These are phyloP conservation scores for Marchantia paleacea DNA, from an alignment of 225 moss, liverwort and hornwort genomes.

Conservation along the genomic window DNA sequence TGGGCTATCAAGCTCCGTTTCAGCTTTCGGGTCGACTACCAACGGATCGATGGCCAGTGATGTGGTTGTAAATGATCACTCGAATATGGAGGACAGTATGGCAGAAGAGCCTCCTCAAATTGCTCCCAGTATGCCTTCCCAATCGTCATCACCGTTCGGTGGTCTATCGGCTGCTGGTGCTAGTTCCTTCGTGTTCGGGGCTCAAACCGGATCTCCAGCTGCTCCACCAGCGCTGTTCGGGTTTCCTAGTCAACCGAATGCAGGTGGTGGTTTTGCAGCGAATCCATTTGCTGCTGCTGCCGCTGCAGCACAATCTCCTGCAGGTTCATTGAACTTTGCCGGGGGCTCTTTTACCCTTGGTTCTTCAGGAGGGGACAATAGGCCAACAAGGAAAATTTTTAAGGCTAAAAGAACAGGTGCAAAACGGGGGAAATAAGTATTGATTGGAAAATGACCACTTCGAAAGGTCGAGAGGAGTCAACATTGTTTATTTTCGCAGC, in stretches of 20 bases:
- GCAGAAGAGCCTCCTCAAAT: constrained; percentile 47
- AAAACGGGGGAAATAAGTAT: constrained; percentile 42
- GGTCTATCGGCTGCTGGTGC: constrained; percentile 30
- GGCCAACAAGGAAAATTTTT: constrained; percentile 33
- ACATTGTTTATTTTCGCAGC: constrained; percentile 18
- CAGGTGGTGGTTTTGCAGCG: constrained; percentile 27
- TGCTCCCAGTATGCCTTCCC: constrained; percentile 20
- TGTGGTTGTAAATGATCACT: constrained; percentile 39
- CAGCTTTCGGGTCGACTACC: constrained; percentile 36
- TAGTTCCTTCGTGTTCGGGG: constrained; percentile 44
- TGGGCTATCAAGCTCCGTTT: constrained; percentile 26
- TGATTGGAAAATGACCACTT: constrained; percentile 18
- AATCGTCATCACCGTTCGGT: constrained; percentile 34
- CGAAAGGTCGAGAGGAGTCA: constrained; percentile 1
- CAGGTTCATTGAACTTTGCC: constrained; percentile 37
- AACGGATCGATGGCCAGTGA: constrained; percentile 44
- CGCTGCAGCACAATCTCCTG: constrained; percentile 15
- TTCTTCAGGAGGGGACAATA: constrained; percentile 33
- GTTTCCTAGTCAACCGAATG: constrained; percentile 25
- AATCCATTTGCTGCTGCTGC: constrained; percentile 35
- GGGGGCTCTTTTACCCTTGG: constrained; percentile 40
- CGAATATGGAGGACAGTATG: constrained; percentile 52
- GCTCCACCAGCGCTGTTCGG: constrained; percentile 21
- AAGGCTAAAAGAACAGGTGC: constrained; percentile 46
- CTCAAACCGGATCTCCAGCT: constrained; percentile 26